Evolutionary conservation across 768 basidiomycete species (phyloP), one percentile per base, ranked within the genome.

Genomic region (Pleurotus djamor): DNA sequence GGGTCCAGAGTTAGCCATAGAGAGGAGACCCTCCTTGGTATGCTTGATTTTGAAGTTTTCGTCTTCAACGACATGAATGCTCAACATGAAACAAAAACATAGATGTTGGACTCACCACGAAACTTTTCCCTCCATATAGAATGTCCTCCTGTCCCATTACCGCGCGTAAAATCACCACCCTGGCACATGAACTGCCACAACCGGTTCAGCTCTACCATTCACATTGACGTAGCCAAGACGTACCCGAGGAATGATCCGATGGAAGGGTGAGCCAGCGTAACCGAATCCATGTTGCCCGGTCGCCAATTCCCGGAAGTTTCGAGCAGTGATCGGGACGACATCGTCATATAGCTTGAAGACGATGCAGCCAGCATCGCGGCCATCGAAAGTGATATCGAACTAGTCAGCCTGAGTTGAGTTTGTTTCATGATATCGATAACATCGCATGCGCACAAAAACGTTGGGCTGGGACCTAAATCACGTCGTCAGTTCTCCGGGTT

Each of bases 251-350:
- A 94, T 93, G 67, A 95, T 76, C 63, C 93, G 89, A 72, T 95
- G 93, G 84, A 95, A 94, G 0, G 37, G 17, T 17, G 77, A 78
- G 13, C 85, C 87, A 52, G 71, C 50, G 76, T 96, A 98, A 48
- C 92, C 89, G 59, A 74, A 92, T 4, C 90, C 91, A 56, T 89
- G 66, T 69, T 83, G 66, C 48, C 91, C 89, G 10, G 91, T 93
- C 58, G 87, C 87, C 50, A 97, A 83, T 72, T 93, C 91, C 56
- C 96, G 89, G 82, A 98, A 98, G 79, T 98, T 95, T 35, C 63
- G 74, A 7, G 91, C 76, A 1, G 91, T 94, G 66, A 75, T 83
- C 52, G 92, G 92, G 13, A 91, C 88, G 52, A 83, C 81, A 4
- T 85, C 79, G 76, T 96, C 93, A 72, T 78, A 95, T 32, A 98